These are phyloP conservation scores for Glaciozyma antarctica DNA, from an alignment of 768 basidiomycete genomes.

Conservation along the genomic window DNA sequence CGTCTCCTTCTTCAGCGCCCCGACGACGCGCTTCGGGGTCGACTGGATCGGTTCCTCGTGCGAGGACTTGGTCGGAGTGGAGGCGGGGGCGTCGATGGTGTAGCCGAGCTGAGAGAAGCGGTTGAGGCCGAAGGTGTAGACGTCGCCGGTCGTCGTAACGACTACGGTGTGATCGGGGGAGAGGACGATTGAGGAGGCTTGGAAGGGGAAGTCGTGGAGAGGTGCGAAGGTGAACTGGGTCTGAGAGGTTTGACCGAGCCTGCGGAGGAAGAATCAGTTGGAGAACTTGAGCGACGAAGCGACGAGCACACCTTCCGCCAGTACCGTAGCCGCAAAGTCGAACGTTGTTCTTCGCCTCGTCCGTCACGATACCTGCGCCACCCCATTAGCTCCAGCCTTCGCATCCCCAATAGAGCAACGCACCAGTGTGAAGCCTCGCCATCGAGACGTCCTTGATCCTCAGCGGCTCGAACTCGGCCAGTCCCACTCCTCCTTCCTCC, in stretches of 20 bases:
- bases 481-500: conserved; percentile 26
- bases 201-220: conserved; percentile 50
- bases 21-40: conserved; percentile 62
- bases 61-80: neutral
- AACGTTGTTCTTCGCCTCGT: conserved; percentile 62
- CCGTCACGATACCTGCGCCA: conserved; percentile 49
- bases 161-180: conserved; percentile 93
- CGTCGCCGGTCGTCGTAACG: conserved; percentile 67
- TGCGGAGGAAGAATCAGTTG: conserved; percentile 35
- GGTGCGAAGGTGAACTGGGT: conserved; percentile 66
- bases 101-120: conserved; percentile 85
- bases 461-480: conserved; percentile 54
- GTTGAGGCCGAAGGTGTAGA: conserved; percentile 79
- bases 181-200: conserved; percentile 60
- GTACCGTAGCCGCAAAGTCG: conserved; percentile 82
- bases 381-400: neutral
- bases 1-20: conserved; percentile 63
- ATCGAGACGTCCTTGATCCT: conserved; percentile 60
- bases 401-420: neutral
- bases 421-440: conserved; percentile 83
- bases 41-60: conserved; percentile 60
- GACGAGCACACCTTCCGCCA: conserved; percentile 57
- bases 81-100: conserved; percentile 50
- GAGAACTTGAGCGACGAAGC: no score
- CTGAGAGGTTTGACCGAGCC: conserved; percentile 64